These are phyloP conservation scores for Populus deltoides DNA, from an alignment of 345 rosid species.

Conservation along the genomic window DNA sequence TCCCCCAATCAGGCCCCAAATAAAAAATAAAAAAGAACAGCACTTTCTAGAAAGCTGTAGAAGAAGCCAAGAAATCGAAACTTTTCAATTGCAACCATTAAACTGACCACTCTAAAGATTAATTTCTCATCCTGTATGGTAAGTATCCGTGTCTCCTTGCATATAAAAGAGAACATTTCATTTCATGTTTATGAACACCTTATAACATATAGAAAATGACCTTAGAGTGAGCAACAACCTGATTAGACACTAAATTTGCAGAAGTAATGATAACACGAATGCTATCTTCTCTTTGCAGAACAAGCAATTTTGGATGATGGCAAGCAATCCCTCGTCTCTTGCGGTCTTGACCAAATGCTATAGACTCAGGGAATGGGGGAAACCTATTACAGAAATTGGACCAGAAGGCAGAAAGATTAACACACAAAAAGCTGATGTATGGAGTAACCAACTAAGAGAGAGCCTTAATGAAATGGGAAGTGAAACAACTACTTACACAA, in stretches of 20 bases:
- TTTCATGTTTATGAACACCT: neutral
- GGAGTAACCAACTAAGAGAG: neutral
- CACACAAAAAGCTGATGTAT: neutral
- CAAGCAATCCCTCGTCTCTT: conserved; percentile 86
- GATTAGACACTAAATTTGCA: conserved; percentile 79
- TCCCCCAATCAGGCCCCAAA: neutral
- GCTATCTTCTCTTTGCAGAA: conserved; percentile 73
- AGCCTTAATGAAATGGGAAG: neutral
- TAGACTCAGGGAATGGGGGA: conserved; percentile 77
- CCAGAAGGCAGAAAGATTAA: conserved; percentile 10
- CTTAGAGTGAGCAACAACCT: conserved; percentile 44
- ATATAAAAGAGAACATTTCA: neutral
- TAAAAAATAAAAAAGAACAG: neutral
- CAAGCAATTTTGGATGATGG: conserved; percentile 87
- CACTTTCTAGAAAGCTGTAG: too few relatives aligned
- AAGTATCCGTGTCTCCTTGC: neutral
- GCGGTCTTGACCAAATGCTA: conserved; percentile 82
- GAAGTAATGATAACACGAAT: conserved; percentile 74
- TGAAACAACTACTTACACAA: conserved; percentile 54
- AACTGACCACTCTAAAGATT: neutral
- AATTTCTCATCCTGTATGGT: neutral
- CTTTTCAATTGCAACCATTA: too few relatives aligned
- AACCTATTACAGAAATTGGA: conserved; percentile 43
- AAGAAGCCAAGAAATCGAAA: too few relatives aligned
- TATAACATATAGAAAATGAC: neutral